These are phyloP conservation scores for Aspergillus biplanus DNA, from an alignment of 495 filamentous ascomycete species.

Conservation along the genomic window DNA sequence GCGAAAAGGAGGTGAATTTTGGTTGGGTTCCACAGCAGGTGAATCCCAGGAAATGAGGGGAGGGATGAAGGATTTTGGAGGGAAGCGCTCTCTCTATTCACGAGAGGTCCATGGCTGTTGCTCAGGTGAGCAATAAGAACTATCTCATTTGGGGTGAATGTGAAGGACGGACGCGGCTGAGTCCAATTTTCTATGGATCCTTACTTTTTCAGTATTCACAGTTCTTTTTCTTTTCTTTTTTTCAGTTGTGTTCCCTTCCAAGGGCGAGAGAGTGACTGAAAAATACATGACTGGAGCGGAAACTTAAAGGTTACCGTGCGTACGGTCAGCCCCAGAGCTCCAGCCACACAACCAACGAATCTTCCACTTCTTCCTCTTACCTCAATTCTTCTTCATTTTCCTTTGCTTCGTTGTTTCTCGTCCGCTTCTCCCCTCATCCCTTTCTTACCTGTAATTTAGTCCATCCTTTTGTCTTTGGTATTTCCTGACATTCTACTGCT, in stretches of 20 bases:
- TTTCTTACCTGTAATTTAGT: constrained; percentile 32
- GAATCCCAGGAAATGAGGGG: neutral
- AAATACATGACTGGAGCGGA: no score
- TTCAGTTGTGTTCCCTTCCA: no score
- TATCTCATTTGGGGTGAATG: no score
- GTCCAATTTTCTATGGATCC: neutral
- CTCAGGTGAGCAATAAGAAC: no score
- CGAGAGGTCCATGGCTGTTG: neutral
- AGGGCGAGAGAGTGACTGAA: no score
- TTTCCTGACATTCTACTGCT: constrained; percentile 13
- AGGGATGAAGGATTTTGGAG: neutral
- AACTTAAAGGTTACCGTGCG: neutral
- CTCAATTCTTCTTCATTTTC: constrained; percentile 17
- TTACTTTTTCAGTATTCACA: neutral
- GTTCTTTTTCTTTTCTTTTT: neutral
- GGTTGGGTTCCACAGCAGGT: constrained; percentile 6
- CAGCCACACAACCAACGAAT: constrained; percentile 21
- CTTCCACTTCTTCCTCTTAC: constrained; percentile 16
- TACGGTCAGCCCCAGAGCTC: constrained; percentile 14
- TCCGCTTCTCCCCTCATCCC: constrained; percentile 27
- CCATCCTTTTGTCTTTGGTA: constrained; percentile 25
- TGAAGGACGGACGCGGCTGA: no score
- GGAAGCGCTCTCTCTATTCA: neutral
- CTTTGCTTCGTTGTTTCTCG: constrained; percentile 27
- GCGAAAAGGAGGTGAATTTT: constrained; percentile 10